Conservation (phyloP, 2,329 filamentous ascomycete genomes). For the Fusarium sterilihyphosum region DNA sequence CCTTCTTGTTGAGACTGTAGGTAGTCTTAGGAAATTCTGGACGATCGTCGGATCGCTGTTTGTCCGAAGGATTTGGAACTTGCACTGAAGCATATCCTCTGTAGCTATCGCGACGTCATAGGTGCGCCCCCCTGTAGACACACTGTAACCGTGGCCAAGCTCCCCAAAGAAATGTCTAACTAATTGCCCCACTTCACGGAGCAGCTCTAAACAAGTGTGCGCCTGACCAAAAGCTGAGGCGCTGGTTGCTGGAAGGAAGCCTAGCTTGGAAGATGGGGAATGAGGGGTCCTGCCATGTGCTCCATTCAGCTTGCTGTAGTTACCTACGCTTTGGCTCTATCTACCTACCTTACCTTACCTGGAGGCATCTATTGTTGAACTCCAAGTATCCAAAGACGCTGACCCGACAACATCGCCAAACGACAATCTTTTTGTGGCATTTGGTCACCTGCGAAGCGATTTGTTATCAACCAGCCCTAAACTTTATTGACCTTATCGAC, state of each 20-base stretch:
- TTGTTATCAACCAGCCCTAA: neutral
- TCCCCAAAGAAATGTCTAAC: neutral
- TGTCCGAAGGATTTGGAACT: neutral
- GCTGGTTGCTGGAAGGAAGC: conserved; percentile 5
- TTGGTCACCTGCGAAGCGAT: neutral
- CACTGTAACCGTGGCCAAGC: neutral
- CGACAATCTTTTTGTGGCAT: neutral
- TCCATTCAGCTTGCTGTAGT: neutral
- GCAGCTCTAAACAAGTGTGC: conserved; percentile 11
- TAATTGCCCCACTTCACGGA: conserved; percentile 13
- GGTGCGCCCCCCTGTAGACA: neutral
- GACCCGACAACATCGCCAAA: conserved; percentile 31
- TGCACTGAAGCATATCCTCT: neutral
- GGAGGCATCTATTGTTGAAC: neutral
- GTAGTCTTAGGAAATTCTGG: neutral
- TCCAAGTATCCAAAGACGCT: conserved; percentile 21
- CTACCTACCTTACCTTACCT: neutral
- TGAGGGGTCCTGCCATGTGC: conserved; percentile 33
- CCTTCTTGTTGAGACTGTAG: neutral
- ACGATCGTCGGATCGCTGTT: neutral
- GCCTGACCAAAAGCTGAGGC: conserved; percentile 37
- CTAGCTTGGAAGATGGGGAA: conserved; percentile 9
- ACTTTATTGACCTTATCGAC: neutral
- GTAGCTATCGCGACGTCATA: conserved; percentile 23
- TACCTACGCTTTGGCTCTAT: neutral